Evolutionary conservation across 768 basidiomycete species (phyloP), one percentile per base, ranked within the genome.

Genomic region (Antrodiella citrinella): DNA sequence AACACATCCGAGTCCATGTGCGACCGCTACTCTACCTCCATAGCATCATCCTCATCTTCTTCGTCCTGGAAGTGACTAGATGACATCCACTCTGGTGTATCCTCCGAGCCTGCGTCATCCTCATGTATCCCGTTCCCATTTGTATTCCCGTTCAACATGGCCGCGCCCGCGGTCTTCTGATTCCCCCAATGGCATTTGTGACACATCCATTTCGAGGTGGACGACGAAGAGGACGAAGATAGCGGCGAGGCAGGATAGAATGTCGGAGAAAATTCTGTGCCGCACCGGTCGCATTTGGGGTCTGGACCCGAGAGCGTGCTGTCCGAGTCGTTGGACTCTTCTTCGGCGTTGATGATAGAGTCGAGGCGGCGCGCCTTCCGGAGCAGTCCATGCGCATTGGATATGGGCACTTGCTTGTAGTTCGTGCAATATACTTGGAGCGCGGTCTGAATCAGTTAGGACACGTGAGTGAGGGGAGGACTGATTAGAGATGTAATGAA

Each of bases 331-430:
- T n/a, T 41, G 10, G 58, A 55, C 19, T 58, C 63, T 44, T 55
- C 57, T 35, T 35, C 30, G 48, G 59, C 56, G 55, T 77, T 77
- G 54, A 92, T 69, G 43, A 90, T 72, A 24, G 71, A 69, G 61
- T 97, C 95, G 18, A 97, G 72, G 15, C 91, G 80, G 15, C 81
- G 80, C 5, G 93, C 93, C 66, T 94, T 94, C 46, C 95, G 87
- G 21, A 96, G 77, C 4, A 94, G 75, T 2, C 82, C 87, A 63
- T 95, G 91, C 1, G 90, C 82, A 57, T 87, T 82, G 11, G 72
- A 71, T 2, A 82, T 69, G 1, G 74, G 72, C 4, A 85, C 83
- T 59, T 84, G 84, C 65, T 98, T 98, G 73, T 92, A 94, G 10
- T 78, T 75, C 52, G 78, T 78, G 48, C 84, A 85, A 64, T 89